These are phyloP conservation scores for Cladophialophora carrionii DNA, from an alignment of 2,329 filamentous ascomycete genomes.

Conservation along the genomic window DNA sequence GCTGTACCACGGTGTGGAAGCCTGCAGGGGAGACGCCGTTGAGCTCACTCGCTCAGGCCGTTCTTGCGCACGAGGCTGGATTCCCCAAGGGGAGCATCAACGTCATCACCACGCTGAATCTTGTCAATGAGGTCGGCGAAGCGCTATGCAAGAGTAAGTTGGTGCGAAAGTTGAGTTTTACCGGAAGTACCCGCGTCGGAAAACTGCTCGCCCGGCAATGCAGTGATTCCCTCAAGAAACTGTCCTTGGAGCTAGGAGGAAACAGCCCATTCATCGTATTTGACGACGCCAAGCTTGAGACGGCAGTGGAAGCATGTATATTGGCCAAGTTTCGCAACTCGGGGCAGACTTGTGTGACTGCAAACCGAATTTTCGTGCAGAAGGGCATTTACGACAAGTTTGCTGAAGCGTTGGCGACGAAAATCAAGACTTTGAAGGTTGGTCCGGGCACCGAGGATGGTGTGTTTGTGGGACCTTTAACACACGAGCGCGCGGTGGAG, in stretches of 20 bases:
- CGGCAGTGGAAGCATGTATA: slow-evolving; percentile 38
- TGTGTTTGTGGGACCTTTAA: slow-evolving; percentile 75
- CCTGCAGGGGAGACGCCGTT: slow-evolving; percentile 46
- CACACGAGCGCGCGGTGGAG: slow-evolving; percentile 40
- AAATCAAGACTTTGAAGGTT: slow-evolving; percentile 74
- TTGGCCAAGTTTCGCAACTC: slow-evolving; percentile 38
- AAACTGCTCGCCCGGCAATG: slow-evolving; percentile 44
- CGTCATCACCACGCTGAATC: slow-evolving; percentile 60
- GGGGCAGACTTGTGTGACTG: slow-evolving; percentile 44
- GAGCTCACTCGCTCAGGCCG: slow-evolving; percentile 41
- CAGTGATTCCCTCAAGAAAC: slow-evolving; percentile 47
- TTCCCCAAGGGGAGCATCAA: slow-evolving; percentile 45
- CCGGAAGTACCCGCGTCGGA: slow-evolving; percentile 43
- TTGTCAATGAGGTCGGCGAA: slow-evolving; percentile 74
- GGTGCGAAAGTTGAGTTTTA: slow-evolving; percentile 42
- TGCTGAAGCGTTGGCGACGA: slow-evolving; percentile 67
- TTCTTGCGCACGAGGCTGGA: slow-evolving; percentile 44
- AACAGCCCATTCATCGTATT: slow-evolving; percentile 50
- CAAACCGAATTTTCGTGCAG: slow-evolving; percentile 80
- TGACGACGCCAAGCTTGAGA: slow-evolving; percentile 48
- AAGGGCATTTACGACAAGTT: slow-evolving; percentile 77
- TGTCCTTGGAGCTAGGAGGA: slow-evolving; percentile 52
- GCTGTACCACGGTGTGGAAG: slow-evolving; percentile 47
- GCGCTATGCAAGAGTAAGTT: slow-evolving; percentile 41
- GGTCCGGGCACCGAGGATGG: slow-evolving; percentile 72